These are phyloP conservation scores for Ciborinia camelliae DNA, from an alignment of 2,329 filamentous ascomycete genomes.

Conservation along the genomic window DNA sequence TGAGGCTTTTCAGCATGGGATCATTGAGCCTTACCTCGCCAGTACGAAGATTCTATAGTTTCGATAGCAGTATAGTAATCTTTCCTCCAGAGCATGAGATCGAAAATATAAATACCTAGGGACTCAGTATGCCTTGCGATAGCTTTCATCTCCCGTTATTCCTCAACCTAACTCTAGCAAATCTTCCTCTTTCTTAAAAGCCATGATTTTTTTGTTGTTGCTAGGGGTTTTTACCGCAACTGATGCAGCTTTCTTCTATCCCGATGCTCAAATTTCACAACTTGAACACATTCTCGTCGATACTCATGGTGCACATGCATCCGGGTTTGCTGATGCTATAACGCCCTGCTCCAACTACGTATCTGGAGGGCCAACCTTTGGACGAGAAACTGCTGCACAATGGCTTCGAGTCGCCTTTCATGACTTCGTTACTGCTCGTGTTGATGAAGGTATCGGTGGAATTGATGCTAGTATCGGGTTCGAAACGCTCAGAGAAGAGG, in stretches of 20 bases:
- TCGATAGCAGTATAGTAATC: background rate
- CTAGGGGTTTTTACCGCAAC: background rate
- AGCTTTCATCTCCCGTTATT: background rate
- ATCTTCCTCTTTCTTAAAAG: too few species aligned
- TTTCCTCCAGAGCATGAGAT: too few species aligned
- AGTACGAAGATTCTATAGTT: background rate
- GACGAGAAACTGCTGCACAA: conserved; percentile 48
- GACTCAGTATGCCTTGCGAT: background rate
- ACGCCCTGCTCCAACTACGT: conserved; percentile 54
- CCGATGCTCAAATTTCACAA: conserved; percentile 24
- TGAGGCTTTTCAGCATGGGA: background rate
- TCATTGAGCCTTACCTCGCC: background rate
- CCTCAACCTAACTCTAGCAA: background rate
- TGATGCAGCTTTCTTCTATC: conserved; percentile 26
- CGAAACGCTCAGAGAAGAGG: conserved; percentile 25
- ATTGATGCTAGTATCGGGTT: conserved; percentile 45
- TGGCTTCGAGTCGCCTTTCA: conserved; percentile 61
- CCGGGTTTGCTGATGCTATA: conserved; percentile 51
- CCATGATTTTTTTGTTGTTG: background rate
- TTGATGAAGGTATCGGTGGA: conserved; percentile 43
- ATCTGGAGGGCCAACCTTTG: conserved; percentile 48
- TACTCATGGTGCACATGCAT: conserved; percentile 26
- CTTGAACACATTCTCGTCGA: conserved; percentile 30
- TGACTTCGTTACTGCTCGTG: conserved; percentile 55
- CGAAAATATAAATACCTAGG: background rate